Conservation (phyloP, 1,284 basidiomycete species). For the Ustilago hordei region DNA sequence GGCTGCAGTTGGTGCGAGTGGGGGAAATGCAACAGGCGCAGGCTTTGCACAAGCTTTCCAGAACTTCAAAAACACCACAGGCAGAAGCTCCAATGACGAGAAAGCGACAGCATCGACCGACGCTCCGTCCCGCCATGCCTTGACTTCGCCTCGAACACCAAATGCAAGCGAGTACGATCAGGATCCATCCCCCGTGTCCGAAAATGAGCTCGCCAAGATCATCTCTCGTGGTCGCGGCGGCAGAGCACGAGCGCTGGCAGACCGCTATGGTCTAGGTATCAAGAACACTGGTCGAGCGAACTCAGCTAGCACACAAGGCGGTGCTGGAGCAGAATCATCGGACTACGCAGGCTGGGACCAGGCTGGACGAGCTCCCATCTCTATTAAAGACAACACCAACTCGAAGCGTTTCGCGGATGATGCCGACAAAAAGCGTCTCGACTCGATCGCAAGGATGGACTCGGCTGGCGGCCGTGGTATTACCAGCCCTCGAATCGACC, state of each 20-base stretch:
- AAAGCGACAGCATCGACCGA: slow-evolving; percentile 3
- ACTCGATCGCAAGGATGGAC: slow-evolving; percentile 51
- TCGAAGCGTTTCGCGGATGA: neutral
- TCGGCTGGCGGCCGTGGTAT: slow-evolving; percentile 42
- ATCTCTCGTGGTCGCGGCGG: slow-evolving; percentile 44
- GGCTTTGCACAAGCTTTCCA: slow-evolving; percentile 39
- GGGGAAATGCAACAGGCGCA: slow-evolving; percentile 16
- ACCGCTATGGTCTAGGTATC: slow-evolving; percentile 45
- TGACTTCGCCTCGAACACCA: slow-evolving; percentile 43
- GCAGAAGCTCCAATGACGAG: slow-evolving; percentile 12
- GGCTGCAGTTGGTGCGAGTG: slow-evolving; percentile 2
- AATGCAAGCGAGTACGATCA: slow-evolving; percentile 52
- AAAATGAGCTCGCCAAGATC: slow-evolving; percentile 63
- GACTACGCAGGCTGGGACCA: slow-evolving; percentile 53
- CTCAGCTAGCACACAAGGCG: neutral
- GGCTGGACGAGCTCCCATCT: slow-evolving; percentile 49
- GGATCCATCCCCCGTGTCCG: slow-evolving; percentile 56
- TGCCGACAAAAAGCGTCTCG: slow-evolving; percentile 9
- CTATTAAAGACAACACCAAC: slow-evolving; percentile 45
- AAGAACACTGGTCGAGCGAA: slow-evolving; percentile 23
- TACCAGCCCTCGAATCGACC: slow-evolving; percentile 28
- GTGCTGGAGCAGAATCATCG: slow-evolving; percentile 2
- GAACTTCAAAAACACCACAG: slow-evolving; percentile 24
- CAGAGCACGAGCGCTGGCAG: slow-evolving; percentile 28
- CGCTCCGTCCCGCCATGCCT: neutral